These are phyloP conservation scores for Emydomyces testavorans DNA, from an alignment of 2,329 filamentous ascomycete species.

Conservation along the genomic window DNA sequence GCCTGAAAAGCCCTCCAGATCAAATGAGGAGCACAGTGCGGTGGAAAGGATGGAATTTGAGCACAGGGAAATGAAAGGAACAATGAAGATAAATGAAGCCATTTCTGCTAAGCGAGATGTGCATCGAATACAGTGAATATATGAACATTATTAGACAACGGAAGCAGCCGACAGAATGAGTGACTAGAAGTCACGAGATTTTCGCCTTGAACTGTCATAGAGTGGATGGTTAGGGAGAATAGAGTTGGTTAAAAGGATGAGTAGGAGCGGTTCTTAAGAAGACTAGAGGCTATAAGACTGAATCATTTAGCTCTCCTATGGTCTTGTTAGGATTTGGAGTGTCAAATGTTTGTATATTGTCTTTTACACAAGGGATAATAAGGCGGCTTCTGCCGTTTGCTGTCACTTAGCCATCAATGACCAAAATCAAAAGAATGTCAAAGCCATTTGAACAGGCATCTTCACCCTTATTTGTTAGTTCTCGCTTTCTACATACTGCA, in stretches of 20 bases:
- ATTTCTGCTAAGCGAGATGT: neutral
- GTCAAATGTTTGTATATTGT: neutral
- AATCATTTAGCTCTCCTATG: neutral
- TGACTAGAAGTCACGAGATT: neutral
- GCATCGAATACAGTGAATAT: conserved; percentile 4
- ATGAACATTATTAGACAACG: neutral
- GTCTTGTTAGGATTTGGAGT: neutral
- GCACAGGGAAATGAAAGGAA: neutral
- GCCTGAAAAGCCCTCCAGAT: neutral
- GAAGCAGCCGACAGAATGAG: neutral
- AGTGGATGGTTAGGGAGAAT: neutral
- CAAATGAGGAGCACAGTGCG: neutral
- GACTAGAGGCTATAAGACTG: neutral
- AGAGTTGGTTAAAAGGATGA: neutral
- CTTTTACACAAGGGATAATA: neutral
- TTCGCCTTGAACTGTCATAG: neutral
- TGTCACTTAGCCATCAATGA: neutral
- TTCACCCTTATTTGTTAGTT: neutral
- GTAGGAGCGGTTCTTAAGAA: neutral
- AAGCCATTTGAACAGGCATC: neutral
- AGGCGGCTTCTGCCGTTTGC: neutral
- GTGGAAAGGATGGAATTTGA: neutral
- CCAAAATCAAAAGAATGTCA: neutral
- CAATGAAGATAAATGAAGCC: neutral
- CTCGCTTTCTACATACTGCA: too few species aligned